Base-by-base conservation (phyloP, 257 asterid species). In the Schizonepeta tenuifolia region DNA sequence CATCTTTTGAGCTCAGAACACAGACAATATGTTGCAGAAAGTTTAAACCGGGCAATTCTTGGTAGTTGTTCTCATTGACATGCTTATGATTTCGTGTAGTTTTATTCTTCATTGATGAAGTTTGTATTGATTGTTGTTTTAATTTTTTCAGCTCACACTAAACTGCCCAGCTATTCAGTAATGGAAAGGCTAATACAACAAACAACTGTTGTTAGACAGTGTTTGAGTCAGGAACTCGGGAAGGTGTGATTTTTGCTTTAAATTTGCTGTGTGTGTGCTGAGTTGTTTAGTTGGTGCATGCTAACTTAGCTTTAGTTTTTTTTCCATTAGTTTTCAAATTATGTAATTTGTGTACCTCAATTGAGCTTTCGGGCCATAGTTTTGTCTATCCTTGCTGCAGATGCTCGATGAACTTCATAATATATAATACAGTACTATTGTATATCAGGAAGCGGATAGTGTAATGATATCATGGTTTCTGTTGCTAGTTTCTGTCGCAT, bases 181-280 rank as follows among this genome's bases (percentile, higher is more conserved):
- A 49, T 91, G 79, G 98, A 94, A 80, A 84, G 91, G 84, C 75
- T 94, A 75, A 83, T 91, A 83, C 97, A 89, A 65, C 98, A 94
- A 81, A 80, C 90, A 55, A 82, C 97, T 15, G 87, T 88, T 46
- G 97, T 84, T 67, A 75, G 84, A 64, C 96, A 89, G 80, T 83
- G 77, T 85, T 83, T 91, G 77, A 86, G 83, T 71, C 88, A 89
- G 76, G 98, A 94, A 75, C 75, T 66, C 53, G 84, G 85, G 83
- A 91, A 94, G 97, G 98, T 93, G 67, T 83, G 88, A 72, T 74
- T 67, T 54, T 75, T 50, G 72, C 75, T 67, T 35, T 57, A 62
- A 38, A 15, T 31, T 31, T 63, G 53, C 14, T 43, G 40, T 44
- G 22, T 43, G 14, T 24, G 56, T 24, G 35, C 15, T n/a, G 24